Conservation (phyloP, 306 rosid species). For the Alnus glutinosa region DNA sequence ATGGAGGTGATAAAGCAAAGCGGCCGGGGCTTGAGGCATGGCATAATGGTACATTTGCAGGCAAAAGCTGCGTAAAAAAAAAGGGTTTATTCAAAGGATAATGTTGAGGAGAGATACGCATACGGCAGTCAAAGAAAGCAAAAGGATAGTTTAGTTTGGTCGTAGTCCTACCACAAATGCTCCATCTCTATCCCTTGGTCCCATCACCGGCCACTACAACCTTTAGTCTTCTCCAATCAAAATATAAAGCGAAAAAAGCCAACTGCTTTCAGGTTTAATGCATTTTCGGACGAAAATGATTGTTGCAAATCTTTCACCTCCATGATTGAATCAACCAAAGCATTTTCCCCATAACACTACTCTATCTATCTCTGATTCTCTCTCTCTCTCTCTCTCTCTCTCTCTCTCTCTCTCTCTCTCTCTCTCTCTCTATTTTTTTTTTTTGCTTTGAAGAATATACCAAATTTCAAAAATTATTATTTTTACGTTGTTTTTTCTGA, state of each 20-base stretch:
- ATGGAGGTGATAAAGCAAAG: no score
- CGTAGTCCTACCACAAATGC: slow-evolving; percentile 24
- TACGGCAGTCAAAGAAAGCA: slow-evolving; percentile 14
- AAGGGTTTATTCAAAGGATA: neutral
- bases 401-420: no score
- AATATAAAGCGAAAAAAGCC: slow-evolving; percentile 34
- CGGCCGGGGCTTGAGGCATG: no score
- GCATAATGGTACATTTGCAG: neutral
- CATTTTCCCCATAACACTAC: neutral
- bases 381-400: no score
- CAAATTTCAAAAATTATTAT: neutral
- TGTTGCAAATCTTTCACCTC: slow-evolving; percentile 17
- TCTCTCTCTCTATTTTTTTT: no score
- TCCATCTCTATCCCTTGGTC: slow-evolving; percentile 25
- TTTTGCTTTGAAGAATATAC: slow-evolving; percentile 23
- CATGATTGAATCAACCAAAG: slow-evolving; percentile 29
- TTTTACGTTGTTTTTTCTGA: neutral
- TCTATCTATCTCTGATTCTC: neutral
- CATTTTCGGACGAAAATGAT: slow-evolving; percentile 48
- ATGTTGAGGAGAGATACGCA: neutral
- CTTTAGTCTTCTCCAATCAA: slow-evolving; percentile 59
- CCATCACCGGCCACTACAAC: slow-evolving; percentile 39
- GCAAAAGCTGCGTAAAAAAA: neutral
- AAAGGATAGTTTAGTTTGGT: neutral
- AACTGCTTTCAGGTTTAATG: slow-evolving; percentile 29